Evolutionary conservation across 345 rosid genomes (phyloP), one percentile per base, ranked within the genome.

Genomic region (Euclidium syriacum): DNA sequence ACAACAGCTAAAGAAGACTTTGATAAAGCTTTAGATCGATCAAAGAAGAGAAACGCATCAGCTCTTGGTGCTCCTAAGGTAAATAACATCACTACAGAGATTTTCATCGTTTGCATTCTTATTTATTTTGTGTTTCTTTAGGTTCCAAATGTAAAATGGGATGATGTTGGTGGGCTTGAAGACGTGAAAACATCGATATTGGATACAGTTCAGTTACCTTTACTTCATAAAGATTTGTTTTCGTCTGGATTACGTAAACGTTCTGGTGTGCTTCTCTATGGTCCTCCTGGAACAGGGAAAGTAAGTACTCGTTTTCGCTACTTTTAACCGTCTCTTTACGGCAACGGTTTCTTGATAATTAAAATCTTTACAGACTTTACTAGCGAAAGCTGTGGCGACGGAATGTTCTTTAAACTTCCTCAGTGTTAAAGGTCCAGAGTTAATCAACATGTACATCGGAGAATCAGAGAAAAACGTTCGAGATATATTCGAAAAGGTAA

Each of bases 201-300:
- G 72, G 97, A 94, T 75, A 90, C 99, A 41, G 99, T 94, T 75
- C 99, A 90, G 83, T 68, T 94, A 74, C 97, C 99, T 63, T 85
- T 90, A 50, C 78, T 90, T 78, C 99, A 90, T 72, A 90, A 87
- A 79, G 95, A 87, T 79, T 77, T 94, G 24, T 94, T 94, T 77
- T 90, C 97, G 19, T 84, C 95, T 46, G 96, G 99, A 47, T 70
- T 94, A 72, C 97, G 99, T 27, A 90, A 94, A 78, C 97, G 96
- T 30, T 94, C 97, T 69, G 99, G 97, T 73, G 96, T 85, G 57
- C 96, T 94, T 77, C 83, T 94, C 27, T 87, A 94, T 73, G 99
- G 99, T 49, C 99, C 99, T 78, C 99, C 97, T 35, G 98, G 97
- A 76, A 89, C 97, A 7, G 98, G 98, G 57, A 89, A 92, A 75